Evolutionary conservation across 2,329 filamentous ascomycete genomes (phyloP).

Genomic region (Rutstroemia sp.): DNA sequence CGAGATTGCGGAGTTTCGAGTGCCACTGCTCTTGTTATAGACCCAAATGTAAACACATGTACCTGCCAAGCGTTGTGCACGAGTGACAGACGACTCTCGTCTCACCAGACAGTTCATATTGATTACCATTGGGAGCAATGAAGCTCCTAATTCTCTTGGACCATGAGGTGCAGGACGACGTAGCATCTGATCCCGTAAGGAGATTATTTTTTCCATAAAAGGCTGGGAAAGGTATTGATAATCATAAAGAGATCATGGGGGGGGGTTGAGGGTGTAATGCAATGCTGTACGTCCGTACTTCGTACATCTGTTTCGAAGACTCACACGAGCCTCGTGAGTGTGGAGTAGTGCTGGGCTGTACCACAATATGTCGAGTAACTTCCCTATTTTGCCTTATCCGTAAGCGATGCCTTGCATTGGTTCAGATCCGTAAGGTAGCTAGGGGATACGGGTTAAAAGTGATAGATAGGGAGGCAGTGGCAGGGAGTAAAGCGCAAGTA

Average conservation of each 20-base stretch:
- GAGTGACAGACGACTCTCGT: neutral
- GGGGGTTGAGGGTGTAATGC: neutral
- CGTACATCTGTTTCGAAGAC: constrained; percentile 1
- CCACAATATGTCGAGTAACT: neutral
- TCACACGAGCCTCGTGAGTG: constrained; percentile 6
- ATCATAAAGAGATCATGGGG: neutral
- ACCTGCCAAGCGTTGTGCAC: neutral
- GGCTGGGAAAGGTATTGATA: neutral
- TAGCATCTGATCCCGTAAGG: neutral
- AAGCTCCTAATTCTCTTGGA: neutral
- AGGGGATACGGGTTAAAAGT: neutral
- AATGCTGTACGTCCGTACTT: neutral
- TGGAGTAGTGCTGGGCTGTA: constrained; percentile 1
- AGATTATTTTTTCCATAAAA: neutral
- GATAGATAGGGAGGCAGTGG: neutral
- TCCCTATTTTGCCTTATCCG: neutral
- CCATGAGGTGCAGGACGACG: neutral
- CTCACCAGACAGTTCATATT: constrained; percentile 3
- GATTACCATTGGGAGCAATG: neutral
- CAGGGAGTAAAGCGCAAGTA: too few species aligned
- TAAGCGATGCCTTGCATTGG: constrained; percentile 1
- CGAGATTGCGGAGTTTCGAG: neutral
- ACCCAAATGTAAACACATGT: constrained; percentile 1
- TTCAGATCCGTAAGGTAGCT: neutral
- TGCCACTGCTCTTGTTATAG: neutral